A percentile compares a stretch with the other conserved stretches of the same genome.
Conservation (phyloP, 768 basidiomycete species). For the Suillus subaureus region DNA sequence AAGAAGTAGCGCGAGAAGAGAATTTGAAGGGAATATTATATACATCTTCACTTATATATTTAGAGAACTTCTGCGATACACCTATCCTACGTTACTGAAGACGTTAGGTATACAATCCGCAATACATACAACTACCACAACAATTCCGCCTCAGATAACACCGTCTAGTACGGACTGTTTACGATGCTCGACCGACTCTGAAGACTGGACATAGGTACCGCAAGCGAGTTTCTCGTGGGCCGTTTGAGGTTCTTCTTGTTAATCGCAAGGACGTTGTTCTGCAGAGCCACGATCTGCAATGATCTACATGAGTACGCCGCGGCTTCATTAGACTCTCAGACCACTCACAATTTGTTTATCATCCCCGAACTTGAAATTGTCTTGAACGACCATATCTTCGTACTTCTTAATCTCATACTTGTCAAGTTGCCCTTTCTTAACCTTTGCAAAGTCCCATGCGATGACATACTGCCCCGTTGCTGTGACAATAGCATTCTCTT, state of each 20-base stretch:
- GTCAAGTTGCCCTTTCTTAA: constrained; percentile 89
- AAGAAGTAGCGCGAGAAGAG: not conserved
- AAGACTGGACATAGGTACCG: constrained; percentile 42
- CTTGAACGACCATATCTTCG: constrained; percentile 92
- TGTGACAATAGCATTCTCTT: constrained; percentile 95
- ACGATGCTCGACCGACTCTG: constrained; percentile 67
- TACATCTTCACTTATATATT: constrained; percentile 26
- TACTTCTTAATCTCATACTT: constrained; percentile 98
- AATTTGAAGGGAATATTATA: constrained; percentile 12
- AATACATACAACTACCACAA: constrained; percentile 10
- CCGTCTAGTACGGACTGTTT: constrained; percentile 58
- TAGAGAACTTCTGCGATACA: constrained; percentile 10
- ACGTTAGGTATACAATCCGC: constrained; percentile 21
- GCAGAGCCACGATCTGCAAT: constrained; percentile 87
- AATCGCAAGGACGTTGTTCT: constrained; percentile 90
- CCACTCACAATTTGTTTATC: constrained; percentile 89
- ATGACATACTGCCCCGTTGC: constrained; percentile 91
- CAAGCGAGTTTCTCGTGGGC: constrained; percentile 77
- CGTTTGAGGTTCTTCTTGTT: constrained; percentile 92
- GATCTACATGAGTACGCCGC: constrained; percentile 9
- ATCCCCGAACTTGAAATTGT: constrained; percentile 97
- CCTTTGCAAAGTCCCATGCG: constrained; percentile 96
- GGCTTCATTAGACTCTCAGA: not conserved
- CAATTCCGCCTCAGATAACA: constrained; percentile 12
- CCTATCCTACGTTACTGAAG: constrained; percentile 10